Percentiles rank a stretch among this genome's conserved stretches.
Evolutionary conservation across 495 filamentous ascomycete genomes (phyloP).

Genomic region (Geopyxis carbonaria): DNA sequence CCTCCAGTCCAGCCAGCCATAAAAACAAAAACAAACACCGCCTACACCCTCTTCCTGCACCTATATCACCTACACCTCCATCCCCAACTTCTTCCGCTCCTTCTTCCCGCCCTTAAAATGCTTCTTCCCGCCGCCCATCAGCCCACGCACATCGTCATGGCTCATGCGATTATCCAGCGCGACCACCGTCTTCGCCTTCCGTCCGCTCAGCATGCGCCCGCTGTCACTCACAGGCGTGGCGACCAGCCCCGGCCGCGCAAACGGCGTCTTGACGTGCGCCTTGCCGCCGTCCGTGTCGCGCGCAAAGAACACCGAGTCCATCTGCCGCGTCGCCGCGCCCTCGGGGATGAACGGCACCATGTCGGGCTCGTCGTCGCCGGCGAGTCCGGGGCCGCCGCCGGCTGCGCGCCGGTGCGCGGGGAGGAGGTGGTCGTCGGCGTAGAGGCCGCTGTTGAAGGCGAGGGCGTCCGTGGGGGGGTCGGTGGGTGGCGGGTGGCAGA

Average conservation of each 20-base stretch:
- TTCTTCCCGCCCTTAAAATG: constrained; percentile 72
- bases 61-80: background rate
- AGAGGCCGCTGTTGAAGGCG: constrained; percentile 79
- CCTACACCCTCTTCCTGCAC: too few species aligned
- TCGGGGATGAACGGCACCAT: constrained; percentile 27
- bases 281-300: constrained; percentile 40
- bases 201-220: constrained; percentile 55
- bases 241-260: constrained; percentile 71
- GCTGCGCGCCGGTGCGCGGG: constrained; percentile 45
- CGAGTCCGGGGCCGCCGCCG: constrained; percentile 16
- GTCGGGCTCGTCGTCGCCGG: constrained; percentile 31
- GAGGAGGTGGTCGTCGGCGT: constrained; percentile 52
- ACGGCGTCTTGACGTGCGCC: constrained; percentile 32
- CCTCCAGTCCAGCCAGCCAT: too few species aligned
- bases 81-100: constrained; percentile 34
- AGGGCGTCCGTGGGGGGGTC: constrained; percentile 45
- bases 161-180: constrained; percentile 74
- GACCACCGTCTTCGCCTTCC: constrained; percentile 70
- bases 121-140: constrained; percentile 66
- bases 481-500: constrained; percentile 71
- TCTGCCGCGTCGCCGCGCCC: constrained; percentile 51
- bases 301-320: constrained; percentile 81
- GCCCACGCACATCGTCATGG: constrained; percentile 52
- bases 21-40: too few species aligned
- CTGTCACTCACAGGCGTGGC: constrained; percentile 23